phyloP scores from a whole-genome alignment of 1,284 basidiomycete species.

The Boletus sp. region DNA sequence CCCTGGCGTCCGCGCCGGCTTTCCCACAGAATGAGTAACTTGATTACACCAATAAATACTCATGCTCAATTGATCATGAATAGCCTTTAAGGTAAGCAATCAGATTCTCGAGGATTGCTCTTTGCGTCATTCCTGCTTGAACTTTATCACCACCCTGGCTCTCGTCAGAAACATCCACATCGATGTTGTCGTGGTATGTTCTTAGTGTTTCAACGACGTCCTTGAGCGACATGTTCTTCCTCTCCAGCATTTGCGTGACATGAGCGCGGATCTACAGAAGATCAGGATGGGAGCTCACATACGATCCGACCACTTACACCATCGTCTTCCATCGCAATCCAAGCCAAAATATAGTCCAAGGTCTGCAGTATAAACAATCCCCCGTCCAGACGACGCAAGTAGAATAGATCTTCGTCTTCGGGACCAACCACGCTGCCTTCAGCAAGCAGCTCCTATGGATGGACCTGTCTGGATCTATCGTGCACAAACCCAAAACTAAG shows the following conservation, averaged over 20 bases:
- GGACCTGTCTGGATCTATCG: not conserved
- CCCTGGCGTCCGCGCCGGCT: constrained; percentile 34
- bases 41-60: constrained; percentile 4
- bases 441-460: constrained; percentile 48
- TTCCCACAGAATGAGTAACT: constrained; percentile 22
- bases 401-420: constrained; percentile 75
- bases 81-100: constrained; percentile 58
- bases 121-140: constrained; percentile 49
- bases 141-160: constrained; percentile 24
- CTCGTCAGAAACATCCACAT: constrained; percentile 41
- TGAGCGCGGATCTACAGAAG: constrained; percentile 66
- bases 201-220: constrained; percentile 65
- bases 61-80: constrained; percentile 14
- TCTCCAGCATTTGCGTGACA: constrained; percentile 66
- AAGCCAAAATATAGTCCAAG: constrained; percentile 89
- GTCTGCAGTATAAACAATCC: constrained; percentile 89
- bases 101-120: constrained; percentile 65
- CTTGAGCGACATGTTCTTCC: constrained; percentile 63
- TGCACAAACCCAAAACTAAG: not conserved
- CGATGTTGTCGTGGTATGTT: constrained; percentile 70
- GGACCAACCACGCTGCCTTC: constrained; percentile 57
- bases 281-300: constrained; percentile 11
- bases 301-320: constrained; percentile 56
- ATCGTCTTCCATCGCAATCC: constrained; percentile 98
- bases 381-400: constrained; percentile 78